phyloP scores from a whole-genome alignment of 331 rosid species.

The Cydonia oblonga region DNA sequence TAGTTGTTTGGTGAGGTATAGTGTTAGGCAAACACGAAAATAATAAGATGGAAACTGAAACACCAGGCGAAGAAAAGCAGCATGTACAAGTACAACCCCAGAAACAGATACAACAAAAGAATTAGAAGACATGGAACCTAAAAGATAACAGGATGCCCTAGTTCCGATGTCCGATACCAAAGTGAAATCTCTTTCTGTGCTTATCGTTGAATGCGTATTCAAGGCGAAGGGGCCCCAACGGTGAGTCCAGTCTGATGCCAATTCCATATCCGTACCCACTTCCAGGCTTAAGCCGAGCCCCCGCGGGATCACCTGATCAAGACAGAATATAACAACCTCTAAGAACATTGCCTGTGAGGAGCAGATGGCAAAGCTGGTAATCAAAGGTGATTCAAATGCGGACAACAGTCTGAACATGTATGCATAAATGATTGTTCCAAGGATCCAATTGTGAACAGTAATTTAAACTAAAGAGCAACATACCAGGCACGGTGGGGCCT shows the following conservation, averaged over 20 bases:
- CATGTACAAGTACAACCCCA: no score
- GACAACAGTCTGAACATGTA: no score
- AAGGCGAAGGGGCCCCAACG: slow-evolving; percentile 91
- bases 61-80: background rate
- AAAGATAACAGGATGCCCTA: background rate
- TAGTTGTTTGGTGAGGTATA: background rate
- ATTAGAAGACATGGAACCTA: background rate
- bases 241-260: slow-evolving; percentile 90
- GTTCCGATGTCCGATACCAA: slow-evolving; percentile 73
- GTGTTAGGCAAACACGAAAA: background rate
- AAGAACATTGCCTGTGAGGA: background rate
- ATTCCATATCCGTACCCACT: slow-evolving; percentile 88
- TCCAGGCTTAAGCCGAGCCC: slow-evolving; percentile 89
- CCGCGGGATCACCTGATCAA: slow-evolving; percentile 88
- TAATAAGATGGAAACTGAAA: background rate
- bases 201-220: slow-evolving; percentile 79
- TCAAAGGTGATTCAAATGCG: no score
- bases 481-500: slow-evolving; percentile 71
- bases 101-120: no score
- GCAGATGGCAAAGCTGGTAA: no score
- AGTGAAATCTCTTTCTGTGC: slow-evolving; percentile 65
- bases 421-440: no score
- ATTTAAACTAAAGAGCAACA: slow-evolving; percentile 13
- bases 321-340: background rate
- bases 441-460: background rate